phyloP scores from a whole-genome alignment of 768 basidiomycete species.

The Candolleomyces eurysporus region DNA sequence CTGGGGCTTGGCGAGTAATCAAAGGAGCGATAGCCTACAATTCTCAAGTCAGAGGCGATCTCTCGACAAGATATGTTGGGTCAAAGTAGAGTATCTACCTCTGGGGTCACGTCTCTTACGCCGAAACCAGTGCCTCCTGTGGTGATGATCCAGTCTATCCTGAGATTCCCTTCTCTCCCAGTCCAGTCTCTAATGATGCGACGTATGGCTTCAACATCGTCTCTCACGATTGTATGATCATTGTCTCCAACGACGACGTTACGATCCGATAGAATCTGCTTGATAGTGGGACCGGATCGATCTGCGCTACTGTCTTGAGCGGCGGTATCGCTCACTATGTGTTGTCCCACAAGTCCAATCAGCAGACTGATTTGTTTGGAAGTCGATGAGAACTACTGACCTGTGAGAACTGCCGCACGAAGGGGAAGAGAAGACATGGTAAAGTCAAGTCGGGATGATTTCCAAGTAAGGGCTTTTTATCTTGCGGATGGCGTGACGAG shows the following conservation, averaged over 20 bases:
- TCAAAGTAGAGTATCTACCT: slow-evolving; percentile 49
- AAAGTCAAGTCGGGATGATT: no score
- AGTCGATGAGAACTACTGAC: slow-evolving; percentile 6
- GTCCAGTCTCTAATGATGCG: slow-evolving; percentile 45
- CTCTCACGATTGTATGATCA: slow-evolving; percentile 55
- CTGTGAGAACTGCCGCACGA: slow-evolving; percentile 18
- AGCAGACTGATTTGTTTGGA: background rate
- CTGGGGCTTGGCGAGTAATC: slow-evolving; percentile 66
- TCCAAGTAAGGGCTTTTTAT: no score
- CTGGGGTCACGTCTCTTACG: slow-evolving; percentile 76
- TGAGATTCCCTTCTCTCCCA: slow-evolving; percentile 23
- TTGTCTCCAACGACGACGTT: slow-evolving; percentile 19
- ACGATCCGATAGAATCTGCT: slow-evolving; percentile 40
- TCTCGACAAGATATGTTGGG: background rate
- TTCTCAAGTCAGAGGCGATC: background rate
- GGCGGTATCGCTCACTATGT: slow-evolving; percentile 71
- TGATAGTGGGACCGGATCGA: slow-evolving; percentile 65
- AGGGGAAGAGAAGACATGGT: slow-evolving; percentile 2
- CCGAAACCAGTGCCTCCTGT: slow-evolving; percentile 91
- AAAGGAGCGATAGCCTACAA: slow-evolving; percentile 57
- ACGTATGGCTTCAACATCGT: slow-evolving; percentile 56
- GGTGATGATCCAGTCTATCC: slow-evolving; percentile 75
- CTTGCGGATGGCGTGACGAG: no score
- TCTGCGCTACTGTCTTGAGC: slow-evolving; percentile 48
- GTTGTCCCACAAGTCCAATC: background rate